phyloP scores from a whole-genome alignment of 2,329 filamentous ascomycete species.

The Lasiodiplodia citricola region DNA sequence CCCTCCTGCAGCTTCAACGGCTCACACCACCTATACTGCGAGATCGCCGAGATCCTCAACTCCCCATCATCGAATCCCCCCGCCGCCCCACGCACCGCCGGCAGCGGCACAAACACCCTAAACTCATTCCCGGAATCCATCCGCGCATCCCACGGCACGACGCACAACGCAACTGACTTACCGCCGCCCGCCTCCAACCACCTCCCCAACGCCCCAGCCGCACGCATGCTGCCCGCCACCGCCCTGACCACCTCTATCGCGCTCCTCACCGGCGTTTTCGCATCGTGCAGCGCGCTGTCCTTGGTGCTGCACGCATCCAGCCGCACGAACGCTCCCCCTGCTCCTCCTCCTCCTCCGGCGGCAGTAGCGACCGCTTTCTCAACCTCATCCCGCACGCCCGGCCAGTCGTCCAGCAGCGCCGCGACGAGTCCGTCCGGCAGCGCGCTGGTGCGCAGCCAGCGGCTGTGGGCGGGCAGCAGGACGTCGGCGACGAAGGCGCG shows the following conservation, averaged over 20 bases:
- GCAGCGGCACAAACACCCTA: constrained; percentile 51
- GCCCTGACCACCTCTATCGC: constrained; percentile 30
- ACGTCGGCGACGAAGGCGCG: constrained; percentile 29
- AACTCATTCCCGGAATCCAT: constrained; percentile 50
- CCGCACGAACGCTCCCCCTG: constrained; percentile 45
- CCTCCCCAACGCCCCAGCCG: background rate
- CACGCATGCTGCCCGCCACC: constrained; percentile 32
- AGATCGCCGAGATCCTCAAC: background rate
- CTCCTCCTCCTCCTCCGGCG: too few species aligned
- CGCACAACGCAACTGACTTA: constrained; percentile 42
- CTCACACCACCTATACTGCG: background rate
- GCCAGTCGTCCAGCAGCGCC: too few species aligned
- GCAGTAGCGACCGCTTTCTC: too few species aligned
- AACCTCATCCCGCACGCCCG: too few species aligned
- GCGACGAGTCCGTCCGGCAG: background rate
- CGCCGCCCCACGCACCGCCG: background rate
- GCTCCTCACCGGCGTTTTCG: constrained; percentile 41
- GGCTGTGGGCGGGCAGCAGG: constrained; percentile 28
- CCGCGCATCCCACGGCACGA: constrained; percentile 49
- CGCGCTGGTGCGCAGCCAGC: constrained; percentile 22
- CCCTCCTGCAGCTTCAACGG: background rate
- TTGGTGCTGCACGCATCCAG: constrained; percentile 53
- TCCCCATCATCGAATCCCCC: background rate
- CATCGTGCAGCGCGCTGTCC: constrained; percentile 49
- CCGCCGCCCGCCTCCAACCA: too few species aligned